These are phyloP conservation scores for Quercus bicolor DNA, from an alignment of 306 rosid species.

Conservation along the genomic window DNA sequence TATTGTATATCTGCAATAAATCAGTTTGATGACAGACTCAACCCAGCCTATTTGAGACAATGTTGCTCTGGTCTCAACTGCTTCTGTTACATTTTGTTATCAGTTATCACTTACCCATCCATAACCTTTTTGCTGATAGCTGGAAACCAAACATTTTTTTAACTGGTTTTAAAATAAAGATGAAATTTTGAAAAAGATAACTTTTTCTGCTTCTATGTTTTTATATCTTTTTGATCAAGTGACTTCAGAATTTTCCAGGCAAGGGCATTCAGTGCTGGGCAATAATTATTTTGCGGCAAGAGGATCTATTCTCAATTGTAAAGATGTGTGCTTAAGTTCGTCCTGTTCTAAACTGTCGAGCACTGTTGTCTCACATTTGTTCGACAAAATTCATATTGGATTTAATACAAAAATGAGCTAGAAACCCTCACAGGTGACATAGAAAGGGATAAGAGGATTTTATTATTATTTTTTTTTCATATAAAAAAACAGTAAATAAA, in stretches of 20 bases:
- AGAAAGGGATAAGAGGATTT: neutral
- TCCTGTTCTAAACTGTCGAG: neutral
- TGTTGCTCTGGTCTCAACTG: no score
- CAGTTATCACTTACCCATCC: no score
- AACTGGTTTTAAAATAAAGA: neutral
- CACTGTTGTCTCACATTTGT: neutral
- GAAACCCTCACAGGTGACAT: neutral
- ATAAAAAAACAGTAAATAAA: neutral
- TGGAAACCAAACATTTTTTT: neutral
- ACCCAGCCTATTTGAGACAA: no score
- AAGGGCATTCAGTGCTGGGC: neutral
- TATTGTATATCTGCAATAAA: no score
- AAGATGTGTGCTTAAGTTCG: neutral
- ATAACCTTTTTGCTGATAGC: neutral
- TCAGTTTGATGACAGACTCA: no score
- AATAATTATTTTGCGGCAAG: neutral
- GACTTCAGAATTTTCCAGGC: no score
- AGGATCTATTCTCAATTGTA: neutral
- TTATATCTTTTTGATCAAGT: no score
- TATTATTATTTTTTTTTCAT: no score
- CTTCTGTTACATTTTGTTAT: no score
- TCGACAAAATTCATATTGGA: neutral
- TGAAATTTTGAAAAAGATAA: neutral
- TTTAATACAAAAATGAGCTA: neutral
- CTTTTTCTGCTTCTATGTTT: no score